Evolutionary conservation across 495 filamentous ascomycete genomes (phyloP).

Genomic region (Penicillium canariense): DNA sequence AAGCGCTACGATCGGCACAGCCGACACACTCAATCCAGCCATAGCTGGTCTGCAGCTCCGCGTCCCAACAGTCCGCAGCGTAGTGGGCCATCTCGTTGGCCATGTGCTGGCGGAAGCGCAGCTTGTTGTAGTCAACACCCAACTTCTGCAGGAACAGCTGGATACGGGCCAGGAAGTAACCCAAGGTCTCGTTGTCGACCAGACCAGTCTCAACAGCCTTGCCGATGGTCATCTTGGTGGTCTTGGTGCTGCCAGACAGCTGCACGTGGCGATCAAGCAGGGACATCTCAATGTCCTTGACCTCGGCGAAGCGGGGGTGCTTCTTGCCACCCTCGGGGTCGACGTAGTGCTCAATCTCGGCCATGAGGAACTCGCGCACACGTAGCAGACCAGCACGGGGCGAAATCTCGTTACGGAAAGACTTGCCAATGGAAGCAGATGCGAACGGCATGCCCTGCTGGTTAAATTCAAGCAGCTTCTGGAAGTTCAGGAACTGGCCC

Average conservation of each 20-base stretch:
- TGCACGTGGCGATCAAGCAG: slow-evolving; percentile 72
- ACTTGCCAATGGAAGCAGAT: slow-evolving; percentile 73
- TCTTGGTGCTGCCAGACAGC: slow-evolving; percentile 62
- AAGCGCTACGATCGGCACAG: slow-evolving; percentile 79
- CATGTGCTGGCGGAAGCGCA: slow-evolving; percentile 86
- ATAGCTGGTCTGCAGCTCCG: slow-evolving; percentile 72
- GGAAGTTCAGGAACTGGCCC: slow-evolving; percentile 66
- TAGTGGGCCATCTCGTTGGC: slow-evolving; percentile 82
- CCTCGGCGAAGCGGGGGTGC: slow-evolving; percentile 62
- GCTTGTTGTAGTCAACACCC: slow-evolving; percentile 66
- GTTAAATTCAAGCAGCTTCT: slow-evolving; percentile 70
- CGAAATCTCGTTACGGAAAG: slow-evolving; percentile 73
- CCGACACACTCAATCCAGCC: slow-evolving; percentile 89
- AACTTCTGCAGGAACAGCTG: slow-evolving; percentile 69
- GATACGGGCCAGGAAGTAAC: slow-evolving; percentile 81
- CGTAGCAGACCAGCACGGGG: slow-evolving; percentile 64
- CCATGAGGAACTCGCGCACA: slow-evolving; percentile 73
- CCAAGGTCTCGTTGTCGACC: slow-evolving; percentile 84
- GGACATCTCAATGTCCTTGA: slow-evolving; percentile 59
- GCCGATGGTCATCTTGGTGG: slow-evolving; percentile 60
- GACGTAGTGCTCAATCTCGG: slow-evolving; percentile 72
- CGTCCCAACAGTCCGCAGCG: slow-evolving; percentile 82
- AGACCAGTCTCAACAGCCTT: slow-evolving; percentile 65
- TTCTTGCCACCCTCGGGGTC: slow-evolving; percentile 71
- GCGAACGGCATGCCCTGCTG: slow-evolving; percentile 69